Conservation (phyloP, 2,329 filamentous ascomycete genomes). For the Microcyclospora pomicola region DNA sequence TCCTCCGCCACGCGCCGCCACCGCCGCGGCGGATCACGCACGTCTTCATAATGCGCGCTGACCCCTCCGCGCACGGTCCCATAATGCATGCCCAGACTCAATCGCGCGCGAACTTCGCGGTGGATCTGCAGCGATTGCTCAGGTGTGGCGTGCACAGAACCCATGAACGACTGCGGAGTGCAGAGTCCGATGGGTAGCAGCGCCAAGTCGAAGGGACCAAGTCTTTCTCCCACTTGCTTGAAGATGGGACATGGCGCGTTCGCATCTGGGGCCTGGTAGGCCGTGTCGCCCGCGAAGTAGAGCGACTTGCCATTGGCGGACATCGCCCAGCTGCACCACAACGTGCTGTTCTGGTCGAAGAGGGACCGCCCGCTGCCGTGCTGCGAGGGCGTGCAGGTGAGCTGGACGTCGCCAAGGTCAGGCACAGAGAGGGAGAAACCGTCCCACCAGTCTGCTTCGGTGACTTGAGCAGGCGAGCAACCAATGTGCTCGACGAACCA, state of each 20-base stretch:
- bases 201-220: conserved; percentile 37
- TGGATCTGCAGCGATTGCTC: conserved; percentile 37
- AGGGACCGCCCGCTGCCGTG: conserved; percentile 32
- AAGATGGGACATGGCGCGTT: conserved; percentile 36
- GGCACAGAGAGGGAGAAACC: conserved; percentile 23
- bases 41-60: conserved; percentile 35
- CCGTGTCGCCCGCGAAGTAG: conserved; percentile 38
- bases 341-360: conserved; percentile 26
- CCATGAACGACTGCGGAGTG: conserved; percentile 31
- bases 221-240: conserved; percentile 30
- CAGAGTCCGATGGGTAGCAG: conserved; percentile 37
- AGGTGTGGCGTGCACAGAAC: conserved; percentile 33
- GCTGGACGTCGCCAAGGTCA: conserved; percentile 24
- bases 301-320: conserved; percentile 22
- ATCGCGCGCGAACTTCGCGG: conserved; percentile 32
- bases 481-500: conserved; percentile 27
- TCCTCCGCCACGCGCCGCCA: conserved; percentile 33
- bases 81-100: conserved; percentile 40
- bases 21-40: conserved; percentile 32
- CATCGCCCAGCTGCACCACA: conserved; percentile 38
- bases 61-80: conserved; percentile 35
- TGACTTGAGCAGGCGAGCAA: conserved; percentile 27
- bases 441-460: conserved; percentile 40
- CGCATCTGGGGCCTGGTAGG: conserved; percentile 28
- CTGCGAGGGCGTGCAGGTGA: conserved; percentile 36